Conservation (phyloP, 2,329 filamentous ascomycete genomes). For the Fusarium piperis region DNA sequence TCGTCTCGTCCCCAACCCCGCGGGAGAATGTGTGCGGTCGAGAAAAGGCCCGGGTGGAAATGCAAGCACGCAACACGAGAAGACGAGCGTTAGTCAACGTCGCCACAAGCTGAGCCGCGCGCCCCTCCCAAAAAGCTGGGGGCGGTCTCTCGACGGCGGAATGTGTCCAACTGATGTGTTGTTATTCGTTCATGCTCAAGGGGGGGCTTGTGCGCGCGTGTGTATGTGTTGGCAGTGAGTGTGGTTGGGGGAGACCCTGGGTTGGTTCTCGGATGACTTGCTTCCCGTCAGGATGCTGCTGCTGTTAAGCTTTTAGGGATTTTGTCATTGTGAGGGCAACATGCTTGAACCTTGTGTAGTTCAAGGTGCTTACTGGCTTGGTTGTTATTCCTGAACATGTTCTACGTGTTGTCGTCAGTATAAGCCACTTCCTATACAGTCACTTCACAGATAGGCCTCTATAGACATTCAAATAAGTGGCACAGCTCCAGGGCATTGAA, state of each 20-base stretch:
- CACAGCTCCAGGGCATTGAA: not conserved
- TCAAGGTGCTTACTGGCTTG: not conserved
- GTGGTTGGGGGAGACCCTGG: not conserved
- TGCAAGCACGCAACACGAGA: conserved; percentile 11
- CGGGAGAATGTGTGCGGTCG: not conserved
- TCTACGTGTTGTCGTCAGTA: not conserved
- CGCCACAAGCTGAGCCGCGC: not conserved
- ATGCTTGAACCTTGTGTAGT: not conserved
- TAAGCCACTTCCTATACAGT: not conserved
- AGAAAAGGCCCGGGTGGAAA: not conserved
- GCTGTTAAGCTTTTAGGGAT: not conserved
- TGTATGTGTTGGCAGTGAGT: not conserved
- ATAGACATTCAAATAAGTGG: not conserved
- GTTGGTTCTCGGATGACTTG: not conserved
- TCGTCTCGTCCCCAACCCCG: not conserved
- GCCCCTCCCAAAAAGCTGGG: not conserved
- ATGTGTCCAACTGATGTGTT: not conserved
- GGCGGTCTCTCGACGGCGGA: not conserved
- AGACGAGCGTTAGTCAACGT: not conserved
- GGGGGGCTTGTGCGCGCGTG: not conserved
- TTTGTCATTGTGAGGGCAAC: not conserved
- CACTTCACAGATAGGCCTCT: not conserved
- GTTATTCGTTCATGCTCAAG: not conserved
- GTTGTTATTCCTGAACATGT: not conserved
- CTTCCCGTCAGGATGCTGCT: not conserved